phyloP scores from a whole-genome alignment of 257 asterid species.

The Paulownia fortunei region DNA sequence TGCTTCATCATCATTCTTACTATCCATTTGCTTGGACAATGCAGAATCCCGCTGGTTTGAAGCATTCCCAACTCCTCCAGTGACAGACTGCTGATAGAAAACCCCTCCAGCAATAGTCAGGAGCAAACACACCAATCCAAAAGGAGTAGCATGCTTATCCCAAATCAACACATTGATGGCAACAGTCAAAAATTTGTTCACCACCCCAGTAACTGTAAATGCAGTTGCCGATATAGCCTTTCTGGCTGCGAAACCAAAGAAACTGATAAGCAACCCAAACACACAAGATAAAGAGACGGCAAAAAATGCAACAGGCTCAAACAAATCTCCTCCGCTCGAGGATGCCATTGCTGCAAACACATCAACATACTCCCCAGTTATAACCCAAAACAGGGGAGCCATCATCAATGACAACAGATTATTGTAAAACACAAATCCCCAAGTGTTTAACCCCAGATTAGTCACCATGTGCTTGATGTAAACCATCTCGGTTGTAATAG shows the following conservation, averaged over 20 bases:
- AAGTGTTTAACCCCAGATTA: slow-evolving; percentile 88
- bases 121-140: slow-evolving; percentile 85
- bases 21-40: slow-evolving; percentile 44
- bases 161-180: slow-evolving; percentile 91
- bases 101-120: slow-evolving; percentile 86
- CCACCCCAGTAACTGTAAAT: slow-evolving; percentile 95
- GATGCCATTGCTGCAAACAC: slow-evolving; percentile 63
- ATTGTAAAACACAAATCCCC: slow-evolving; percentile 95
- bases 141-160: slow-evolving; percentile 98
- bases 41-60: slow-evolving; percentile 49
- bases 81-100: slow-evolving; percentile 94
- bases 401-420: slow-evolving; percentile 88
- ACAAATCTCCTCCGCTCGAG: slow-evolving; percentile 49
- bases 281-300: slow-evolving; percentile 90
- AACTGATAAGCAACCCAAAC: slow-evolving; percentile 95
- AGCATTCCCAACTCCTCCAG: slow-evolving; percentile 57
- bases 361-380: slow-evolving; percentile 87
- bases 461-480: slow-evolving; percentile 98
- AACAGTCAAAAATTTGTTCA: slow-evolving; percentile 93
- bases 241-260: slow-evolving; percentile 96
- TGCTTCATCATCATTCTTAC: slow-evolving; percentile 38
- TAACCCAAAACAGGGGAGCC: slow-evolving; percentile 90
- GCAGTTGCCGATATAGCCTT: slow-evolving; percentile 97
- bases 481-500: slow-evolving; percentile 98
- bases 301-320: slow-evolving; percentile 61